Conservation (phyloP, 352 stramenopile species). For the Phytophthora podocarpi region DNA sequence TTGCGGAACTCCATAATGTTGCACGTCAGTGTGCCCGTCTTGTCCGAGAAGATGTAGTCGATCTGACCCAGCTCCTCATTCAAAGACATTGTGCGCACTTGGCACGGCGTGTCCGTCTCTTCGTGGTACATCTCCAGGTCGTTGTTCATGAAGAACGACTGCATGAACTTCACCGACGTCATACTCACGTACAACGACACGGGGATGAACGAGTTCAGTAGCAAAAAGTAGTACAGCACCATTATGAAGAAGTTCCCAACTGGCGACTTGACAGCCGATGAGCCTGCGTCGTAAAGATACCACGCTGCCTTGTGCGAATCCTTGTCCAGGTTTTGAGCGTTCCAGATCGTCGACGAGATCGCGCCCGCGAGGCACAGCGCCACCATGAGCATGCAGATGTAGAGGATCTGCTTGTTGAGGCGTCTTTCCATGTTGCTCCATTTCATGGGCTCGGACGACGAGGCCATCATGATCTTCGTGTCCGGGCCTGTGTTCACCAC, state of each 20-base stretch:
- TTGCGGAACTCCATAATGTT: conserved; percentile 98
- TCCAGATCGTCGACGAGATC: conserved; percentile 72
- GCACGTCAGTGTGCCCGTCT: conserved; percentile 95
- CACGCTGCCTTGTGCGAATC: conserved; percentile 48
- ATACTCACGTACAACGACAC: conserved; percentile 96
- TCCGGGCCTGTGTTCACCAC: conserved; percentile 92
- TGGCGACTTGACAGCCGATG: conserved; percentile 56
- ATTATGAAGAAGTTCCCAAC: conserved; percentile 89
- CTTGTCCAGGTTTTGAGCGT: conserved; percentile 57
- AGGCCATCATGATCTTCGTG: conserved; percentile 92
- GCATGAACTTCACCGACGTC: conserved; percentile 93
- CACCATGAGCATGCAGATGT: conserved; percentile 85
- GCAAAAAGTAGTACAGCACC: conserved; percentile 93
- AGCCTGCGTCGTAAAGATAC: conserved; percentile 68
- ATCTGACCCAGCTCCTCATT: conserved; percentile 95
- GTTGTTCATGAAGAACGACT: conserved; percentile 92
- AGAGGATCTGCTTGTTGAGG: conserved; percentile 83
- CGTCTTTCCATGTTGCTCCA: conserved; percentile 90
- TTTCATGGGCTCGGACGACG: conserved; percentile 76
- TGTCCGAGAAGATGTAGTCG: conserved; percentile 94
- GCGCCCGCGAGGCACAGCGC: conserved; percentile 74
- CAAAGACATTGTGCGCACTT: conserved; percentile 92
- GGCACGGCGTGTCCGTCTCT: conserved; percentile 92
- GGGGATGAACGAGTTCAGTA: conserved; percentile 95
- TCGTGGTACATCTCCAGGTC: conserved; percentile 94